Percentiles rank a stretch among this genome's conserved stretches.
Conservation (phyloP, 805 yeast species). For the Saturnispora serradocipensis region DNA sequence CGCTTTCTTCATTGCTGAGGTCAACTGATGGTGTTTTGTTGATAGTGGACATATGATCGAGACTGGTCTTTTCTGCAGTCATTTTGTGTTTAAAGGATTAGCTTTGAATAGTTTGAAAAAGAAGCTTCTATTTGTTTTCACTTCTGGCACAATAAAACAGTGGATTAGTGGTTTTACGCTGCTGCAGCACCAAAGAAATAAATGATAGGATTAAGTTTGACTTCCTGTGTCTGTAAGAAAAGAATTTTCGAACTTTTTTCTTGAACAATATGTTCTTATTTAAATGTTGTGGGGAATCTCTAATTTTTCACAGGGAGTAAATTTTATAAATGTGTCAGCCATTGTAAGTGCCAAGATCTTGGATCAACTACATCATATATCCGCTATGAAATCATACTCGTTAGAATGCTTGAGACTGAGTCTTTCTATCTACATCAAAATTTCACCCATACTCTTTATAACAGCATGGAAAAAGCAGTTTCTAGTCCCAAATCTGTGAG, state of each 20-base stretch:
- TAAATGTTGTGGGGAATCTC: neutral
- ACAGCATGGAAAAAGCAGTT: too few species aligned
- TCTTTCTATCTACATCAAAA: neutral
- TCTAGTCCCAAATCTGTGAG: neutral
- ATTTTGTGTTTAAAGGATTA: neutral
- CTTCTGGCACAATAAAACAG: neutral
- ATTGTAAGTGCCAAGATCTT: neutral
- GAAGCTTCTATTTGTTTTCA: too few species aligned
- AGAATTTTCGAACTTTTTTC: neutral
- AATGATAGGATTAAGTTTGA: neutral
- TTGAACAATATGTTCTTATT: neutral
- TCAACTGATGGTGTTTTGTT: neutral
- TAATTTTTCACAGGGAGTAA: neutral
- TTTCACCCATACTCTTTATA: neutral
- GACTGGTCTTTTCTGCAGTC: neutral
- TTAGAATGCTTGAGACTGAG: neutral
- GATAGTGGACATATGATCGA: neutral
- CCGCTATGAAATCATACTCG: neutral
- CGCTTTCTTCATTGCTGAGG: neutral
- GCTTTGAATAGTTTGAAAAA: neutral
- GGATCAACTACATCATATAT: neutral
- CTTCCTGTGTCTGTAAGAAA: neutral
- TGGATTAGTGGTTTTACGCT: too few species aligned
- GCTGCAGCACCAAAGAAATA: too few species aligned
- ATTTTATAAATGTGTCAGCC: neutral